phyloP scores from a whole-genome alignment of 1,284 basidiomycete species.

The Ceratobasidium theobromae region DNA sequence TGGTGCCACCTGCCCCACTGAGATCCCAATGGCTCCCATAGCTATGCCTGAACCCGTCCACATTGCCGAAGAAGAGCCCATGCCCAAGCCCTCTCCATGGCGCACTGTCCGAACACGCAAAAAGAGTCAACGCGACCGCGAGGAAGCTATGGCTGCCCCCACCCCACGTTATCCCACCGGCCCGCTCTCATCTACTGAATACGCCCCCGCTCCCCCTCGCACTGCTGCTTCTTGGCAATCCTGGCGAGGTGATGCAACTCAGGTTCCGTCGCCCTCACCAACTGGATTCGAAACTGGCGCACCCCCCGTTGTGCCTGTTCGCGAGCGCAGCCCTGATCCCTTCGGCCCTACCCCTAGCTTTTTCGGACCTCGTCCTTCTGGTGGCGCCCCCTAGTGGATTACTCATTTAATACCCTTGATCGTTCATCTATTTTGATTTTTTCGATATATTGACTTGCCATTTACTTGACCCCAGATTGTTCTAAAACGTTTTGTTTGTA shows the following conservation, averaged over 20 bases:
- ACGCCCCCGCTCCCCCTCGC: slow-evolving; percentile 22
- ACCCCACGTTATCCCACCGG: slow-evolving; percentile 27
- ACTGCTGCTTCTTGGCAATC: slow-evolving; percentile 33
- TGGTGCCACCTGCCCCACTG: slow-evolving; percentile 7
- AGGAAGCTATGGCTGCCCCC: slow-evolving; percentile 26
- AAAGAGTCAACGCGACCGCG: slow-evolving; percentile 31
- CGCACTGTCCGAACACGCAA: slow-evolving; percentile 28
- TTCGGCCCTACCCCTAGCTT: slow-evolving; percentile 35
- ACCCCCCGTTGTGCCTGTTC: slow-evolving; percentile 33
- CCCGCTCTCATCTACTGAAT: slow-evolving; percentile 31
- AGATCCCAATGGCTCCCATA: neutral
- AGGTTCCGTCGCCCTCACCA: slow-evolving; percentile 17
- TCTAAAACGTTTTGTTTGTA: neutral
- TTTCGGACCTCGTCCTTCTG: slow-evolving; percentile 31
- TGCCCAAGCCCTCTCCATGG: slow-evolving; percentile 28
- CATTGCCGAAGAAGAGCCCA: slow-evolving; percentile 19
- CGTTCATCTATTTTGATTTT: slow-evolving; percentile 8
- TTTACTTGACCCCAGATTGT: slow-evolving; percentile 3
- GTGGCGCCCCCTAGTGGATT: neutral
- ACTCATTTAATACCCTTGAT: neutral
- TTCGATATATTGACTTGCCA: neutral
- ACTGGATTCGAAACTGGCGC: slow-evolving; percentile 17
- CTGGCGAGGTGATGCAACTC: slow-evolving; percentile 27
- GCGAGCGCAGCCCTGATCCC: slow-evolving; percentile 34
- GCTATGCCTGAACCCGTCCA: slow-evolving; percentile 31